A percentile compares a stretch with the other conserved stretches of the same genome.
Evolutionary conservation across 768 basidiomycete species (phyloP).

Genomic region (Tremella mesenterica): DNA sequence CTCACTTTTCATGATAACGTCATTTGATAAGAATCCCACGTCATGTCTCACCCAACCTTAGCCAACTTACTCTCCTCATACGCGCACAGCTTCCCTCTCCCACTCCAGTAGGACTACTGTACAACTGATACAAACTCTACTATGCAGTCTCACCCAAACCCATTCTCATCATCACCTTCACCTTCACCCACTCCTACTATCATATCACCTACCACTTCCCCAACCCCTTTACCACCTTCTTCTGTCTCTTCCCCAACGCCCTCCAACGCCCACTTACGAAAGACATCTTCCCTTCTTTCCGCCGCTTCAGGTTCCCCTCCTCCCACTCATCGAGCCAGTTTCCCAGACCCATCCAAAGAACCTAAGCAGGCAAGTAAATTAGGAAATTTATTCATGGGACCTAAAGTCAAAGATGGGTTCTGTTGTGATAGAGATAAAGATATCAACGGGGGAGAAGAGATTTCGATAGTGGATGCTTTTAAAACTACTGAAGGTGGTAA

Average conservation of each 20-base stretch:
- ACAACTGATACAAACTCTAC: too few relatives aligned
- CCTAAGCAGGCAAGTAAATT: conserved; percentile 18
- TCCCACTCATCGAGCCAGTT: conserved; percentile 37
- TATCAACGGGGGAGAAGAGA: conserved; percentile 34
- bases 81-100: too few relatives aligned
- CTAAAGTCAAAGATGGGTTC: conserved; percentile 35
- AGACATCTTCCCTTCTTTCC: conserved; percentile 25
- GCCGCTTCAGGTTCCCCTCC: conserved; percentile 39
- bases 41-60: too few relatives aligned
- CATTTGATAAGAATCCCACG: too few relatives aligned
- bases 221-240: conserved; percentile 7
- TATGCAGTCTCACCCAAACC: conserved; percentile 1
- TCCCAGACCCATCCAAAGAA: conserved; percentile 35
- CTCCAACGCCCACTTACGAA: conserved; percentile 3
- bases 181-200: conserved; percentile 7
- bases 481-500: conserved; percentile 85
- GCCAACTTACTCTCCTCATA: too few relatives aligned
- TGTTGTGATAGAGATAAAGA: conserved; percentile 42
- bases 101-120: too few relatives aligned
- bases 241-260: conserved; percentile 9
- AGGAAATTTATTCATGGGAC: conserved; percentile 15
- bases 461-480: conserved; percentile 73
- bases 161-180: conserved; percentile 29
- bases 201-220: conserved; percentile 9
- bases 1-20: too few relatives aligned